Percentiles rank a stretch among this genome's conserved stretches.
These are phyloP conservation scores for Hondaea fermentalgiana DNA, from an alignment of 108 stramenopile genomes.

Conservation along the genomic window DNA sequence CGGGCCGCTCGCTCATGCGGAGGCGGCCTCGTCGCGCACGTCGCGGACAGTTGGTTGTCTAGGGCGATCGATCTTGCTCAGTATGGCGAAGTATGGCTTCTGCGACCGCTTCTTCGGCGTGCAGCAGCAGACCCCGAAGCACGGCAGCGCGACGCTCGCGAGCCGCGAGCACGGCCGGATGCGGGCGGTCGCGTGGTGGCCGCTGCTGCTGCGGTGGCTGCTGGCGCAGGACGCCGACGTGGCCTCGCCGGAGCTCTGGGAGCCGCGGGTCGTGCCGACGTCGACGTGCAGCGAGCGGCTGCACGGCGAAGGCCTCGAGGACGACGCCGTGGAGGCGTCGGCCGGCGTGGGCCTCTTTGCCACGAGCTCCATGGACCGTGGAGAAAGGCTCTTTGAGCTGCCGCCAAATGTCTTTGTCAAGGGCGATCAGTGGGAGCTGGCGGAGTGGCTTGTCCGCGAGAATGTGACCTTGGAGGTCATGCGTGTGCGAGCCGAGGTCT, in stretches of 20 bases:
- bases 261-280: background rate
- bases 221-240: background rate
- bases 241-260: background rate
- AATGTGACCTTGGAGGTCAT: background rate
- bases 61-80: too few relatives aligned
- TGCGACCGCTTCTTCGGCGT: too few relatives aligned
- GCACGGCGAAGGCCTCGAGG: background rate
- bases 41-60: too few relatives aligned
- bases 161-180: background rate
- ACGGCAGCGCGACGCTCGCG: background rate
- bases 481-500: background rate
- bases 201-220: background rate
- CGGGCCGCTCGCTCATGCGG: background rate
- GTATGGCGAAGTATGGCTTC: too few relatives aligned
- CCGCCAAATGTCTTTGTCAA: background rate
- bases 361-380: background rate
- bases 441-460: conserved; percentile 6
- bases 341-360: background rate
- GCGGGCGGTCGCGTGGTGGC: background rate
- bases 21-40: background rate
- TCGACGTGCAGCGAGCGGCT: background rate
- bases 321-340: background rate
- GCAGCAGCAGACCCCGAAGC: too few relatives aligned
- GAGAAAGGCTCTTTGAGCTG: background rate
- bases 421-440: background rate